A percentile compares a stretch with the other conserved stretches of the same genome.
Evolutionary conservation across 2,329 filamentous ascomycete genomes (phyloP).

Genomic region (Diaporthe caulivora): DNA sequence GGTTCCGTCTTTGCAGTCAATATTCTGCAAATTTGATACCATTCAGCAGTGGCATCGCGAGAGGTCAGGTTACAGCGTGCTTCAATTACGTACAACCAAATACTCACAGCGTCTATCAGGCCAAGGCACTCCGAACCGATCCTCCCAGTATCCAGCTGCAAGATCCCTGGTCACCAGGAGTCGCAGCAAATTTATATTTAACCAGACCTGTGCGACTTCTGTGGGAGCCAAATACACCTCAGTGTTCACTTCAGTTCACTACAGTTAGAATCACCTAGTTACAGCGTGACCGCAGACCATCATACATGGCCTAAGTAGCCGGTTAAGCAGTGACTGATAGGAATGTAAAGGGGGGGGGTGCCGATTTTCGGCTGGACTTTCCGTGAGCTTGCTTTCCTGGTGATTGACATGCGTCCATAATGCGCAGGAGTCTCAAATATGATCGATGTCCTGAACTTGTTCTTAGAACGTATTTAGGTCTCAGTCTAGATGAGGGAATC

Average conservation of each 20-base stretch:
- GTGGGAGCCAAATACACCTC: not conserved
- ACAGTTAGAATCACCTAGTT: not conserved
- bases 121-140: not conserved
- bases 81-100: not conserved
- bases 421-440: not conserved
- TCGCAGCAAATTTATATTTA: not conserved
- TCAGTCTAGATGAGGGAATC: not conserved
- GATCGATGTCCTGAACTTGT: not conserved
- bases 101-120: not conserved
- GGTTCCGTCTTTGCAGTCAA: not conserved
- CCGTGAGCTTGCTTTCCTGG: not conserved
- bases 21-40: not conserved
- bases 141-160: not conserved
- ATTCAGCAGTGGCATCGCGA: conserved; percentile 22
- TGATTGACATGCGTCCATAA: not conserved
- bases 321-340: not conserved
- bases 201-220: not conserved
- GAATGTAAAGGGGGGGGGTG: not conserved
- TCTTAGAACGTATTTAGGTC: not conserved
- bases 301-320: not conserved
- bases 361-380: not conserved
- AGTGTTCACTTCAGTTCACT: not conserved
- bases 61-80: conserved; percentile 1
- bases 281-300: not conserved
- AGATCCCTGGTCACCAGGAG: not conserved